phyloP scores from a whole-genome alignment of 768 basidiomycete genomes.

The Leccinum barrowsii region DNA sequence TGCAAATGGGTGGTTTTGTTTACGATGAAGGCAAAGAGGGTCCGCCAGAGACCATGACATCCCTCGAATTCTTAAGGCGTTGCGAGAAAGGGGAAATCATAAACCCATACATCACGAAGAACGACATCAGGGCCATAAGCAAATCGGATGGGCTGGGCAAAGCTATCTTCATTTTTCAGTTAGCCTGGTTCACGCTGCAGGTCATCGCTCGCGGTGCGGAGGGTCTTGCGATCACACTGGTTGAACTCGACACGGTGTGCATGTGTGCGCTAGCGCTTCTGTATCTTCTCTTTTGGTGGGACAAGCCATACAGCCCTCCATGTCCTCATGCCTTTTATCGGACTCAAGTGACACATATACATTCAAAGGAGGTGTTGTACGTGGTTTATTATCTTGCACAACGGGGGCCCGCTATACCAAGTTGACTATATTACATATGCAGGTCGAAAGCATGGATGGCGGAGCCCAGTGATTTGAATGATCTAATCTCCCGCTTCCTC shows the following conservation, averaged over 20 bases:
- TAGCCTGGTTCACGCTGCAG: background rate
- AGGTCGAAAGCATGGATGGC: background rate
- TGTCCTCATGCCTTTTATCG: background rate
- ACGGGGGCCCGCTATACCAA: background rate
- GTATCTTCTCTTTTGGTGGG: background rate
- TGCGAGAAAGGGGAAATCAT: background rate
- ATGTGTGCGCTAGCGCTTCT: background rate
- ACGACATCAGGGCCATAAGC: background rate
- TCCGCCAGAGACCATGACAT: background rate
- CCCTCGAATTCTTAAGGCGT: background rate
- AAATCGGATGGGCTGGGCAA: background rate
- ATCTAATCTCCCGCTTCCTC: background rate
- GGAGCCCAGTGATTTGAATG: background rate
- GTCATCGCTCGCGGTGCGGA: background rate
- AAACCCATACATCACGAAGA: background rate
- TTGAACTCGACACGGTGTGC: background rate
- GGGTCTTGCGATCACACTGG: background rate
- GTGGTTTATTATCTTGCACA: background rate
- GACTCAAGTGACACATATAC: background rate
- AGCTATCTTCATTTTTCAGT: background rate
- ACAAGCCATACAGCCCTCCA: background rate
- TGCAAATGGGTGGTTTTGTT: background rate
- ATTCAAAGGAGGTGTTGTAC: background rate
- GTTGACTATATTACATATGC: background rate
- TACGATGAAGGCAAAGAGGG: background rate